Conservation (phyloP, 2,329 filamentous ascomycete genomes). For the Didymella glomerata region DNA sequence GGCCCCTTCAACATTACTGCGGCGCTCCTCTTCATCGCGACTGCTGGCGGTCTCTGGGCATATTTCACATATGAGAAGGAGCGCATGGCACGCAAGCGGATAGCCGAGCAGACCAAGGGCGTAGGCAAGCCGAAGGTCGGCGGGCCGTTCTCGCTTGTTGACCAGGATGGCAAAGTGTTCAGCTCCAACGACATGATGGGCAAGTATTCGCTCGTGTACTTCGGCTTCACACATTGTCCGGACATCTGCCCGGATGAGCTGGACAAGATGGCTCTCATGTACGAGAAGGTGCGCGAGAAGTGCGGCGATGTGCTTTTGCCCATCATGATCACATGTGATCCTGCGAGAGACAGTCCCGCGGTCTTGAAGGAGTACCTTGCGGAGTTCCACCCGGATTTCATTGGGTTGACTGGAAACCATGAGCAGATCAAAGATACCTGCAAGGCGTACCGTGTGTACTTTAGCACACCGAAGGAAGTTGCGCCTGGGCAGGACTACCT, state of each 20-base stretch:
- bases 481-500: slow-evolving; percentile 95
- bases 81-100: slow-evolving; percentile 85
- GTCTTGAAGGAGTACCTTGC: slow-evolving; percentile 84
- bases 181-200: slow-evolving; percentile 84
- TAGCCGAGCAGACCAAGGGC: slow-evolving; percentile 92
- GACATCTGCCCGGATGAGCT: slow-evolving; percentile 99
- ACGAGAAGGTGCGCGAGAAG: slow-evolving; percentile 69
- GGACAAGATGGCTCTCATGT: slow-evolving; percentile 98
- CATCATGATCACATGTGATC: slow-evolving; percentile 95
- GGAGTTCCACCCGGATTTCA: slow-evolving; percentile 87
- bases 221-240: slow-evolving; percentile 97
- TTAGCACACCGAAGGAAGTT: slow-evolving; percentile 87
- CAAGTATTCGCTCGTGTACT: slow-evolving; percentile 89
- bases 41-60: slow-evolving; percentile 78
- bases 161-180: slow-evolving; percentile 81
- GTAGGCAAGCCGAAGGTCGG: slow-evolving; percentile 93
- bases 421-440: slow-evolving; percentile 93
- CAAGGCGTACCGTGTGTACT: slow-evolving; percentile 97
- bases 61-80: slow-evolving; percentile 96
- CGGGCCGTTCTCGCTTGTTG: slow-evolving; percentile 80
- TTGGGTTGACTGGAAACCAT: slow-evolving; percentile 92
- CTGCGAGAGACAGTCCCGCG: slow-evolving; percentile 84
- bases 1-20: slow-evolving; percentile 93
- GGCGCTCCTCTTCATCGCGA: slow-evolving; percentile 81
- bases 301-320: slow-evolving; percentile 69